Evolutionary conservation across 1,139 yeast species (phyloP), one percentile per base, ranked within the genome.

Genomic region (Blastobotrys capitulatus): DNA sequence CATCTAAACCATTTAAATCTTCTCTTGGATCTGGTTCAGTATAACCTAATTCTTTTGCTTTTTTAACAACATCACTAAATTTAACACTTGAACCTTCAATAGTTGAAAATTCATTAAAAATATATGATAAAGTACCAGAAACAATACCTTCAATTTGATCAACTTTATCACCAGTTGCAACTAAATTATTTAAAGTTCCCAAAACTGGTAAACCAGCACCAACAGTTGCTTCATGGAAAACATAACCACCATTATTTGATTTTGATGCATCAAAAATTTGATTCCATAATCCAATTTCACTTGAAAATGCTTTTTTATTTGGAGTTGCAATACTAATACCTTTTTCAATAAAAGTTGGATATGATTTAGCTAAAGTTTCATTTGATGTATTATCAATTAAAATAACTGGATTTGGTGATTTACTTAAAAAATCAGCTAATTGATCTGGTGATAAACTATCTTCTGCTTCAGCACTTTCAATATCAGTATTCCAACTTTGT

Each of bases 11-110:
- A 67, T 92, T 92, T 69, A 92, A 79, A 66, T 92, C 99, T 67
- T 92, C 99, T 72, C 99, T 83, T 67, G 98, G 98, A 68, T 92
- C 99, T 46, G 99, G 98, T 71, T 94, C 99, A 41, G 97, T 92
- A 78, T 88, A 92, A 44, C 99, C 99, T 59, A 88, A 77, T 42
- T 82, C 72, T 71, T 90, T 90, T 44, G 99, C 98, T 47, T 82
- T 81, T 57, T 77, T 75, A 51, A 92, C 98, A 46, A 94, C 83
- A 50, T 90, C 96, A 29, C 97, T 88, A 66, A 90, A 92, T 65
- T 83, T 84, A 55, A 80, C 78, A 49, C 76, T 73, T 46, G 80
- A 75, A 20, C 67, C 62, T 54, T 76, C 76, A 48, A 82, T 71
- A 45, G 94, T 81, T 43, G 96, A 87, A 68, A 83, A 92, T 66